Conservation (phyloP, 106 monocot genomes). For the Triglochin maritima region DNA sequence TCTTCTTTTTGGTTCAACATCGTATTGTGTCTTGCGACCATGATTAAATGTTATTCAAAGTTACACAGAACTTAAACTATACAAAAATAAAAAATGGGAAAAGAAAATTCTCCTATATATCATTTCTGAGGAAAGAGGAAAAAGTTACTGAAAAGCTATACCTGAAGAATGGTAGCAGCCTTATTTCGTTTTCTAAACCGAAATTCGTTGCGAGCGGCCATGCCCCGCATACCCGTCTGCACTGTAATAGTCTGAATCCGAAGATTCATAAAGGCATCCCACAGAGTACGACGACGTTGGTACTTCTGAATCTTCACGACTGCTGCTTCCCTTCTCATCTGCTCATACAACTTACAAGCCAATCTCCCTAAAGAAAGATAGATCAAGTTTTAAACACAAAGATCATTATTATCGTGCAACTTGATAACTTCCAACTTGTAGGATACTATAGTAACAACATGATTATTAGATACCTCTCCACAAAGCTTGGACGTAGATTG, state of each 20-base stretch:
- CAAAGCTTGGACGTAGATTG: conserved; percentile 51
- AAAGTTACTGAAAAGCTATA: conserved; percentile 8
- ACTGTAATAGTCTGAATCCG: conserved; percentile 33
- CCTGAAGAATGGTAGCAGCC: conserved; percentile 60
- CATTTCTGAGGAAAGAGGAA: background rate
- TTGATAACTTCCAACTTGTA: background rate
- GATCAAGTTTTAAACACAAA: background rate
- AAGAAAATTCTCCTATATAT: background rate
- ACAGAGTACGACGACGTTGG: conserved; percentile 27
- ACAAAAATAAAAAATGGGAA: background rate
- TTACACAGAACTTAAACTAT: background rate
- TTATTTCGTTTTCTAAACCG: conserved; percentile 66
- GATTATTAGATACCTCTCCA: conserved; percentile 53
- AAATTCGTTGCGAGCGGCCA: conserved; percentile 62
- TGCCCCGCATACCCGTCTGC: conserved; percentile 61
- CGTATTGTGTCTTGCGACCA: background rate
- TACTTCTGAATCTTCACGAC: conserved; percentile 68
- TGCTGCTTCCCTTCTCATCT: conserved; percentile 55
- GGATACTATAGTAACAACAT: background rate
- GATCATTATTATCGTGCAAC: background rate
- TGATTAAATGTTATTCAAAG: too few species aligned
- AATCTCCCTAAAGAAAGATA: conserved; percentile 33
- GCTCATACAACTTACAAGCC: conserved; percentile 61
- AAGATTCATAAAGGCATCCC: conserved; percentile 32
- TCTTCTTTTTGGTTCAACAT: background rate